A percentile compares a stretch with the other conserved stretches of the same genome.
Conservation (phyloP, 192 early-diverging fungal genomes). For the Coemansia aciculifera region DNA sequence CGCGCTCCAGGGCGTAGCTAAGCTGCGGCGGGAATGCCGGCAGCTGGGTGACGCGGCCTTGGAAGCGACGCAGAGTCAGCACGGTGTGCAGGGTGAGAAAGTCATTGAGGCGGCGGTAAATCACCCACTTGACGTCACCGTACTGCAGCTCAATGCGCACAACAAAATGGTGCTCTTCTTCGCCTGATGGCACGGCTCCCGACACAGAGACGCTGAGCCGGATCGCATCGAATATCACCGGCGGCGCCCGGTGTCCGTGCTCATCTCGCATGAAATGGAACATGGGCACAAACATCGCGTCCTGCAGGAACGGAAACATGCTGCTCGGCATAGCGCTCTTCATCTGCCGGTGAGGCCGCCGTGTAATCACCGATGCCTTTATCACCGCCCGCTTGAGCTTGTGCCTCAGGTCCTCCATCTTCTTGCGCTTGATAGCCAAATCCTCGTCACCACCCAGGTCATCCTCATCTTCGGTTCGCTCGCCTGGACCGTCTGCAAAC, state of each 20-base stretch:
- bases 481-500: not conserved
- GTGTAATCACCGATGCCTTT: constrained; percentile 50
- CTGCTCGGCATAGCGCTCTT: constrained; percentile 36
- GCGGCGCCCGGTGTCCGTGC: constrained; percentile 50
- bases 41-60: constrained; percentile 49
- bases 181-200: not conserved
- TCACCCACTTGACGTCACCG: constrained; percentile 78
- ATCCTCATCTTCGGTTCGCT: not conserved
- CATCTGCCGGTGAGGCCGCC: constrained; percentile 38
- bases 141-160: constrained; percentile 76
- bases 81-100: constrained; percentile 67
- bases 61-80: constrained; percentile 55
- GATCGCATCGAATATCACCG: constrained; percentile 57
- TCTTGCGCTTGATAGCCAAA: constrained; percentile 20
- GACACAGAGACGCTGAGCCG: constrained; percentile 36
- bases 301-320: constrained; percentile 55
- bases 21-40: constrained; percentile 52
- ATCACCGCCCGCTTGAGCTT: constrained; percentile 52
- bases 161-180: constrained; percentile 51
- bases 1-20: constrained; percentile 43
- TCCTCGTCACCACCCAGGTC: constrained; percentile 28
- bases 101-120: constrained; percentile 63
- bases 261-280: constrained; percentile 57
- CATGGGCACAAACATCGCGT: constrained; percentile 57
- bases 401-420: constrained; percentile 32